These are phyloP conservation scores for Solanum hybrid DNA, from an alignment of 305 asterid genomes.

Conservation along the genomic window DNA sequence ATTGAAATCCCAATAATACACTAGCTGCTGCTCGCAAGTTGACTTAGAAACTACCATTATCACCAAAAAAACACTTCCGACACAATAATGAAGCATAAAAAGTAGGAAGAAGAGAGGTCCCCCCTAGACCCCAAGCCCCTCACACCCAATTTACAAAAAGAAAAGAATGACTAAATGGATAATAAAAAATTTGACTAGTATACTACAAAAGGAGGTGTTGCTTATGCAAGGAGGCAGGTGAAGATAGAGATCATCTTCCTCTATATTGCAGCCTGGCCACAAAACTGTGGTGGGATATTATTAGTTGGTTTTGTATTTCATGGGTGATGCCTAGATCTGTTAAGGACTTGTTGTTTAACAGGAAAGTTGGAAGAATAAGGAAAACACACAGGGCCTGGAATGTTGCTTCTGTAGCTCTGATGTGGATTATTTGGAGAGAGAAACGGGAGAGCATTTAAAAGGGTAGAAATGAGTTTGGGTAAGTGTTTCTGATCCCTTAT, in stretches of 20 bases:
- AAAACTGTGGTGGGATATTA: not conserved
- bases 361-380: not conserved
- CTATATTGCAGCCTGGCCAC: not conserved
- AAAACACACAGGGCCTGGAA: not conserved
- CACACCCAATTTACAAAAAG: not conserved
- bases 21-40: not conserved
- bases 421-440: not conserved
- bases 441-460: not conserved
- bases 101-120: not conserved
- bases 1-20: not conserved
- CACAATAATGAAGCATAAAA: not conserved
- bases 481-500: not conserved
- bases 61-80: not conserved
- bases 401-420: not conserved
- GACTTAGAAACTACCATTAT: not conserved
- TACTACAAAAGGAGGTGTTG: not conserved
- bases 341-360: not conserved
- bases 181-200: no score
- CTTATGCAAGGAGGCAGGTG: not conserved
- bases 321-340: not conserved
- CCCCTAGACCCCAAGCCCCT: not conserved
- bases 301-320: not conserved
- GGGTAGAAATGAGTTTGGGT: not conserved
- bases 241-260: not conserved
- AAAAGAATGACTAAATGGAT: not conserved